These are phyloP conservation scores for Grosmannia serpens DNA, from an alignment of 2,329 filamentous ascomycete species.

Conservation along the genomic window DNA sequence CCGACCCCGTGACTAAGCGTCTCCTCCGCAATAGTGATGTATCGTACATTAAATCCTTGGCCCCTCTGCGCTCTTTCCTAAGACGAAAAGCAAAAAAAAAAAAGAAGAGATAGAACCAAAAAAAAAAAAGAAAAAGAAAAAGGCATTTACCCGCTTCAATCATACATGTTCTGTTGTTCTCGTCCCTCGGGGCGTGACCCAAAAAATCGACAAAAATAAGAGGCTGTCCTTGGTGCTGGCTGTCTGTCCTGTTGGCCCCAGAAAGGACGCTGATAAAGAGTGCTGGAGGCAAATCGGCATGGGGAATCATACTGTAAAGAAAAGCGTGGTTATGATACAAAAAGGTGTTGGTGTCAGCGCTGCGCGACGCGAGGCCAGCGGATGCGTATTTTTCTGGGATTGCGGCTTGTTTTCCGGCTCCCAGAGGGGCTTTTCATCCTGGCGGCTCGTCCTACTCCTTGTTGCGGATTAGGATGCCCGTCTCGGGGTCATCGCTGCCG, in stretches of 20 bases:
- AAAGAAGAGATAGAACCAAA: too few relatives aligned
- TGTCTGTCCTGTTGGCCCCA: neutral
- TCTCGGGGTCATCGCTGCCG: conserved; percentile 13
- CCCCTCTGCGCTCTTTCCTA: neutral
- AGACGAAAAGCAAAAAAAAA: too few relatives aligned
- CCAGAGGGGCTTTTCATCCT: neutral
- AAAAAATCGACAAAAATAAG: neutral
- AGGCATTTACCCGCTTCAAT: neutral
- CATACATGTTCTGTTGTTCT: neutral
- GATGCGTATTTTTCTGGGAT: neutral
- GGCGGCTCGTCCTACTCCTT: conserved; percentile 7
- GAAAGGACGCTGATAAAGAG: neutral
- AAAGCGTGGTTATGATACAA: neutral
- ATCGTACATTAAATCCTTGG: neutral
- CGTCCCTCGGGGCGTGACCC: neutral
- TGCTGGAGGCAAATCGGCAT: neutral
- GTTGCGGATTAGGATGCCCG: conserved; percentile 12
- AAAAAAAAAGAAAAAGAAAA: neutral
- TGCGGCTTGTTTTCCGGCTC: neutral
- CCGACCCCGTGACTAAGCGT: neutral
- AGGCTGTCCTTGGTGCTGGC: neutral
- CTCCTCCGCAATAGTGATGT: neutral
- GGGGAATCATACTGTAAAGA: neutral
- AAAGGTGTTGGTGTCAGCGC: neutral
- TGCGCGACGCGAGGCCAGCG: neutral